A percentile compares a stretch with the other conserved stretches of the same genome.
Evolutionary conservation across 192 early-diverging fungal genomes (phyloP).

Genomic region (Linnemannia zychae): DNA sequence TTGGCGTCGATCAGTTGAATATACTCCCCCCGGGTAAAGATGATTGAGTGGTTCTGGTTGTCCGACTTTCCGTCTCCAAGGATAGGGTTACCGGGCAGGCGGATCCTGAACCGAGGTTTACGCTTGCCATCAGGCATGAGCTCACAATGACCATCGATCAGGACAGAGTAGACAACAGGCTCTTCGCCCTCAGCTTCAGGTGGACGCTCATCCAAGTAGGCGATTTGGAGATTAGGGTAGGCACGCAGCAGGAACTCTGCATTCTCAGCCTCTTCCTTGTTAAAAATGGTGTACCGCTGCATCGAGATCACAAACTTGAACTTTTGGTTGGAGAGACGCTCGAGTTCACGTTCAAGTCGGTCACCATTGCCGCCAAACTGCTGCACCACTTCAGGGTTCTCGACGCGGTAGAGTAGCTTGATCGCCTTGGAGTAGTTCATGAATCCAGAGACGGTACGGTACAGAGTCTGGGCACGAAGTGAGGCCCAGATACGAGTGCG

Average conservation of each 20-base stretch:
- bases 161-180: slow-evolving; percentile 68
- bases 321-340: slow-evolving; percentile 79
- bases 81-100: slow-evolving; percentile 87
- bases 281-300: slow-evolving; percentile 88
- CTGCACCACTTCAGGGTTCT: slow-evolving; percentile 82
- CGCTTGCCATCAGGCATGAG: slow-evolving; percentile 76
- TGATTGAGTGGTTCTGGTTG: slow-evolving; percentile 90
- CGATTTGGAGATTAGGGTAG: slow-evolving; percentile 85
- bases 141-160: slow-evolving; percentile 87
- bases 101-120: slow-evolving; percentile 82
- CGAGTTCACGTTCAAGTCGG: slow-evolving; percentile 77
- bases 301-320: slow-evolving; percentile 89
- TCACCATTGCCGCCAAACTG: slow-evolving; percentile 74
- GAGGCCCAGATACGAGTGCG: slow-evolving; percentile 93
- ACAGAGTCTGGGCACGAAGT: slow-evolving; percentile 86
- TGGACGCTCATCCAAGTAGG: slow-evolving; percentile 82
- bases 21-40: slow-evolving; percentile 90
- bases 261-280: slow-evolving; percentile 79
- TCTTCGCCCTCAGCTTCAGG: slow-evolving; percentile 72
- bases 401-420: slow-evolving; percentile 82
- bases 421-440: slow-evolving; percentile 92
- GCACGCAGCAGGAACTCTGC: slow-evolving; percentile 81
- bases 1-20: slow-evolving; percentile 91
- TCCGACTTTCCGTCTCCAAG: slow-evolving; percentile 94
- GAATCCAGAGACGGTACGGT: slow-evolving; percentile 88